Base-by-base conservation (phyloP, 1,284 basidiomycete species). In the Uromyces viciae-fabae region DNA sequence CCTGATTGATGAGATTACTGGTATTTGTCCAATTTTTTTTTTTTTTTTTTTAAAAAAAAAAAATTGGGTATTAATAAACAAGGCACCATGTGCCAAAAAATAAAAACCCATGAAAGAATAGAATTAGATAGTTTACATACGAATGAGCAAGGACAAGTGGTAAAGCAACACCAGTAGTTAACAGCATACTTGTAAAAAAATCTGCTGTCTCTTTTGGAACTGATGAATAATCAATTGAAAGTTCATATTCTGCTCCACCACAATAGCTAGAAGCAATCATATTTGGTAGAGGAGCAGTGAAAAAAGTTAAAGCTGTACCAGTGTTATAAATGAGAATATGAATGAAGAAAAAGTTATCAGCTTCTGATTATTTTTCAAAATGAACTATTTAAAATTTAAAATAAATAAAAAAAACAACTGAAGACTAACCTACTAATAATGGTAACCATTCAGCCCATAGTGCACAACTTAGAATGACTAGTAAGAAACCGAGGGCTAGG, bases 391-490 rank as follows among this genome's bases (percentile, higher is more conserved):
- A n/a, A n/a, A n/a, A n/a, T n/a, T n/a, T n/a, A n/a, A n/a, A n/a
- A n/a, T n/a, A n/a, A n/a, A n/a, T n/a, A n/a, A n/a, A n/a, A n/a
- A n/a, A n/a, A n/a, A n/a, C n/a, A n/a, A n/a, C 14, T 66, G 33
- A n/a, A 31, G n/a, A 90, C 94, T 85, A 84, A 97, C 96, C 96
- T 83, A 98, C 96, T 83, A 99, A 90, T 72, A 99, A 88, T 64
- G 97, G 97, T 19, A 99, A 89, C 97, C 97, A 99, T 87, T 99
- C 99, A 46, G 90, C 88, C 92, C 93, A 99, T 52, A 99, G 88
- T 33, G 97, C 96, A 86, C 97, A 99, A 0, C 94, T 95, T 40
- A 99, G 91, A 86, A 99, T 99, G 86, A 99, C 94, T 85, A 99
- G 91, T 81, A 99, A 88, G 88, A 99, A 99, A 36, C 97, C 97